Base-by-base conservation (phyloP, 176 grass and related monocot species). In the Carex cristatella region DNA sequence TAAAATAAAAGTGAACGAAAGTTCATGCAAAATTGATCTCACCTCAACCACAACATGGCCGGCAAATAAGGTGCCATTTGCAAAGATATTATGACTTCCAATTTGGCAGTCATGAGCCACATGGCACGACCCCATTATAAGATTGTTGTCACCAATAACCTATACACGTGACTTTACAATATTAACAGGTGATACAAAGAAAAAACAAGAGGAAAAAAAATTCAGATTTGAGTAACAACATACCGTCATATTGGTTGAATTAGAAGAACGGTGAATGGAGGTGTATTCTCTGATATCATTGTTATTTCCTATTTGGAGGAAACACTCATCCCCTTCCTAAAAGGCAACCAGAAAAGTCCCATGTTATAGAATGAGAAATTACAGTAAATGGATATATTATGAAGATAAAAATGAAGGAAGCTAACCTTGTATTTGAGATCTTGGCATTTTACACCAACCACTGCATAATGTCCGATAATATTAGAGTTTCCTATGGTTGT, bases 341-440 rank as follows among this genome's bases (percentile, higher is more conserved):
- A 70, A 87, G 53, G 51, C 76, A 11, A 74, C 64, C 69, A 48
- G 0, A 56, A 79, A 83, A 83, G 37, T 51, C 4, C 27, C 7
- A 65, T 0, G 48, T 83, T 48, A 64, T 30, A 82, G 28, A 77
- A 55, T 15, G 10, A 12, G 44, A 62, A 81, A 81, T 48, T 82
- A 40, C 11, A 82, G 3, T 10, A 58, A 64, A 42, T 44, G 42
- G 27, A 77, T 27, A 15, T 27, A 15, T 7, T 11, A 77, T 32
- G 46, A 57, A 55, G 67, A 10, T 70, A 70, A 56, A 33, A 63
- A 86, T 55, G 48, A 73, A 86, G 55, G 48, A 73, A 86, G 30
- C 69, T 84, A 88, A 98, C 96, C 91, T 94, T 92, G 84, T 95
- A 95, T 94, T 98, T 95, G 46, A 98, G 87, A 90, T 98, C 95